phyloP scores from a whole-genome alignment of 75 land plant genomes.

The Pinus taeda region DNA sequence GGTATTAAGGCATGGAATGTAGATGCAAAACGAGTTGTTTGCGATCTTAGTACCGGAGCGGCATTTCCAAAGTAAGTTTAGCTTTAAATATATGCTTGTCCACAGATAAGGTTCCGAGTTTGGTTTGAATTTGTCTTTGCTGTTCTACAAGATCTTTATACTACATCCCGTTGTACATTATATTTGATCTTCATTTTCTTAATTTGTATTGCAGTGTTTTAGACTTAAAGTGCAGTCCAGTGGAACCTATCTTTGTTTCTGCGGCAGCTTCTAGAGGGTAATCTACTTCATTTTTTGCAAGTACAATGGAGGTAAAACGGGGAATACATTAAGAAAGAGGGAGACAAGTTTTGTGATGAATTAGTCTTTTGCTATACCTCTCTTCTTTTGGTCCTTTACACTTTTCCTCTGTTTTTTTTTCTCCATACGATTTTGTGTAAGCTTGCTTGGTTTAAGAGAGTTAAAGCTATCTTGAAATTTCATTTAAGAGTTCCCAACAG shows the following conservation, averaged over 20 bases:
- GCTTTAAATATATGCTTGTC: background rate
- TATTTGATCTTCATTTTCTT: too few species aligned
- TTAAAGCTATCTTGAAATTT: background rate
- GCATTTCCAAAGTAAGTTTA: slow-evolving; percentile 71
- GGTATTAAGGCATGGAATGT: slow-evolving; percentile 98
- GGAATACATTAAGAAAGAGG: background rate
- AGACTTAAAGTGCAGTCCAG: slow-evolving; percentile 95
- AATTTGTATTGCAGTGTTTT: slow-evolving; percentile 57
- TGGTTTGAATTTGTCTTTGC: background rate
- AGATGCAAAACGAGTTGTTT: slow-evolving; percentile 97
- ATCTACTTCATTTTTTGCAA: background rate
- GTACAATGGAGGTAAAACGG: background rate
- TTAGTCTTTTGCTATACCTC: background rate
- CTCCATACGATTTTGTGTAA: background rate
- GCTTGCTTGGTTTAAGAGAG: background rate
- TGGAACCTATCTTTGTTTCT: slow-evolving; percentile 90
- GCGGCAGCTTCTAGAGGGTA: slow-evolving; percentile 87
- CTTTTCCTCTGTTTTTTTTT: background rate
- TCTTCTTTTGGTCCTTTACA: background rate
- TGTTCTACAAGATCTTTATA: too few species aligned
- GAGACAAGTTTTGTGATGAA: background rate
- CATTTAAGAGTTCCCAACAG: background rate
- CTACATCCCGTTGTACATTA: too few species aligned
- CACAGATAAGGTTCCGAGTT: background rate
- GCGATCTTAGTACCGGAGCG: slow-evolving; percentile 74